phyloP scores from a whole-genome alignment of 768 basidiomycete genomes.

The Hirschioporus abietinus region DNA sequence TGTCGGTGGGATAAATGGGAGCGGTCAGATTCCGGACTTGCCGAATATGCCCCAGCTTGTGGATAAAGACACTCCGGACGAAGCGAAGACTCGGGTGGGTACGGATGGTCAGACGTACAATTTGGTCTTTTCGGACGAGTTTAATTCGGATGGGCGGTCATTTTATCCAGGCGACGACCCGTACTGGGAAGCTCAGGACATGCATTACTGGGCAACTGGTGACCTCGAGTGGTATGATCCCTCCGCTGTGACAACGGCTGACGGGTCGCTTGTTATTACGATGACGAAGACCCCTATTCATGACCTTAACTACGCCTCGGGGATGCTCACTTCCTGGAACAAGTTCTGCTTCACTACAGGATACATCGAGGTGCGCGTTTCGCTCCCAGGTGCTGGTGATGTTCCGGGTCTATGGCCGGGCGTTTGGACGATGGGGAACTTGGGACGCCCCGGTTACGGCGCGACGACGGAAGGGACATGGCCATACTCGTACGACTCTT shows the following conservation, averaged over 20 bases:
- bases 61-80: constrained; percentile 68
- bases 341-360: constrained; percentile 93
- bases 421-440: constrained; percentile 78
- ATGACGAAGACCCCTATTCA: constrained; percentile 65
- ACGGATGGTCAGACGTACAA: constrained; percentile 73
- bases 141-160: constrained; percentile 64
- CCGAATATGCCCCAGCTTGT: constrained; percentile 63
- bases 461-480: constrained; percentile 79
- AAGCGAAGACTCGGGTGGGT: constrained; percentile 52
- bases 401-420: constrained; percentile 86
- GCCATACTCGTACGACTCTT: constrained; percentile 82
- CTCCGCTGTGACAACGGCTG: constrained; percentile 63
- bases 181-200: constrained; percentile 81
- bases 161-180: constrained; percentile 80
- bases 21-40: constrained; percentile 82
- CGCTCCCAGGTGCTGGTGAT: constrained; percentile 57
- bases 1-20: constrained; percentile 81
- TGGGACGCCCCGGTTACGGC: constrained; percentile 82
- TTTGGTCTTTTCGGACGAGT: constrained; percentile 88
- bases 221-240: constrained; percentile 87
- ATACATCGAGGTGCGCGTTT: constrained; percentile 79
- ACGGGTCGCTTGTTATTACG: constrained; percentile 79
- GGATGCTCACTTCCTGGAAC: constrained; percentile 85
- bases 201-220: constrained; percentile 84
- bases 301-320: constrained; percentile 70